Conservation (phyloP, 495 filamentous ascomycete species). For the Hypoxylon fuscum region DNA sequence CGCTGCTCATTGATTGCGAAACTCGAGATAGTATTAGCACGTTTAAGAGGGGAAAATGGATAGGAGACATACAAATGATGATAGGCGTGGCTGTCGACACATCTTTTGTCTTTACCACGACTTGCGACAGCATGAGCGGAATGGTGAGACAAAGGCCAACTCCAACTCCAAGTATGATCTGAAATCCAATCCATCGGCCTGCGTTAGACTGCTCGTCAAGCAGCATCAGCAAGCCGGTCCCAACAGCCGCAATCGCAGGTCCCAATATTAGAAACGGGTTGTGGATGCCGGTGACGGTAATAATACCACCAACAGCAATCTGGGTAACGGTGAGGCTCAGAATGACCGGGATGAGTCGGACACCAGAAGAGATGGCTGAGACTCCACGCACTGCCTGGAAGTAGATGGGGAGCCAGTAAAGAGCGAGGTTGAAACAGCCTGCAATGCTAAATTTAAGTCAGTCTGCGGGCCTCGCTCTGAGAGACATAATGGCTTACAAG, state of each 20-base stretch:
- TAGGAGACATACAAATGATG: constrained; percentile 12
- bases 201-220: constrained; percentile 63
- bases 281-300: constrained; percentile 67
- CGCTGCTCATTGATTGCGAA: constrained; percentile 10
- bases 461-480: constrained; percentile 56
- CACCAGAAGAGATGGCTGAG: constrained; percentile 74
- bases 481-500: constrained; percentile 63
- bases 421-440: constrained; percentile 68
- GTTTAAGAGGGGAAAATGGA: not conserved
- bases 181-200: constrained; percentile 79
- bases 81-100: constrained; percentile 16
- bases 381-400: constrained; percentile 86
- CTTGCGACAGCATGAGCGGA: constrained; percentile 10
- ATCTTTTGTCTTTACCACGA: constrained; percentile 11
- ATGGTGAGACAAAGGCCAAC: constrained; percentile 54
- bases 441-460: constrained; percentile 1
- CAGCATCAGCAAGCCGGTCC: constrained; percentile 76
- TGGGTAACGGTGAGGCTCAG: constrained; percentile 68
- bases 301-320: constrained; percentile 66
- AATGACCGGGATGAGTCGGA: constrained; percentile 80
- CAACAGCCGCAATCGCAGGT: constrained; percentile 64
- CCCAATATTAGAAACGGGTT: constrained; percentile 61
- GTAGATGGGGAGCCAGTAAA: constrained; percentile 80
- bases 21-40: constrained; percentile 3
- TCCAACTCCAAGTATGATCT: constrained; percentile 73